Evolutionary conservation across 1,139 yeast genomes (phyloP).

Genomic region (Yamadazyma atmosphaerica): DNA sequence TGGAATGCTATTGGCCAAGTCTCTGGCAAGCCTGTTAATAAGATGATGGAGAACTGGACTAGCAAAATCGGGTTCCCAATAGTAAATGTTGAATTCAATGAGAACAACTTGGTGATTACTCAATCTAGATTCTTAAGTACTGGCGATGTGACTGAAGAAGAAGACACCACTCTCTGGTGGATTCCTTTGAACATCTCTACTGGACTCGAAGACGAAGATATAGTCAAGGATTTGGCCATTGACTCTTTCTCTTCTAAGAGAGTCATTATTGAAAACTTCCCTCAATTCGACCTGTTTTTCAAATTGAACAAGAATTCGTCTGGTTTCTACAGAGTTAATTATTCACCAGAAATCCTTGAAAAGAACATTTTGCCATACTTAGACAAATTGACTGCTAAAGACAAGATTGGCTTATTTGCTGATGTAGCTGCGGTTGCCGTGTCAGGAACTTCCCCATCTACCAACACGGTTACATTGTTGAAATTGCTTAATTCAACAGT

Average conservation of each 20-base stretch:
- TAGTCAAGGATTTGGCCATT: constrained; percentile 8
- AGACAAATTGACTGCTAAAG: constrained; percentile 51
- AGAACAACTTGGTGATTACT: constrained; percentile 48
- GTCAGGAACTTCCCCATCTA: constrained; percentile 52
- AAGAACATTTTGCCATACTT: constrained; percentile 45
- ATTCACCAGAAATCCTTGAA: constrained; percentile 50
- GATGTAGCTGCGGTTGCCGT: constrained; percentile 62
- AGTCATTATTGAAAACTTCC: constrained; percentile 24
- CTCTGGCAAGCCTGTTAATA: constrained; percentile 70
- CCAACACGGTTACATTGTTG: constrained; percentile 49
- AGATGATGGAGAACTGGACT: constrained; percentile 82
- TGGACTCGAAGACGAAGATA: constrained; percentile 16
- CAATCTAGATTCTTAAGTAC: constrained; percentile 79
- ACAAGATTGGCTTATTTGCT: constrained; percentile 66
- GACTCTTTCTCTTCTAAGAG: constrained; percentile 25
- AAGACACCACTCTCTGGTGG: constrained; percentile 76
- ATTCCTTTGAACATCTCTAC: constrained; percentile 57
- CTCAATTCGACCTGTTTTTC: constrained; percentile 35
- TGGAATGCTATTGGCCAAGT: constrained; percentile 77
- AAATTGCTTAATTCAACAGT: constrained; percentile 38
- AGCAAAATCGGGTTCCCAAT: constrained; percentile 84
- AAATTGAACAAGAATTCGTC: constrained; percentile 63
- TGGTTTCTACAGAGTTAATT: constrained; percentile 70
- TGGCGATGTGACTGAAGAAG: constrained; percentile 76
- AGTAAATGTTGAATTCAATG: constrained; percentile 51